Percentiles rank a stretch among this genome's conserved stretches.
Conservation (phyloP, 495 filamentous ascomycete species). For the Trichoderma virens region DNA sequence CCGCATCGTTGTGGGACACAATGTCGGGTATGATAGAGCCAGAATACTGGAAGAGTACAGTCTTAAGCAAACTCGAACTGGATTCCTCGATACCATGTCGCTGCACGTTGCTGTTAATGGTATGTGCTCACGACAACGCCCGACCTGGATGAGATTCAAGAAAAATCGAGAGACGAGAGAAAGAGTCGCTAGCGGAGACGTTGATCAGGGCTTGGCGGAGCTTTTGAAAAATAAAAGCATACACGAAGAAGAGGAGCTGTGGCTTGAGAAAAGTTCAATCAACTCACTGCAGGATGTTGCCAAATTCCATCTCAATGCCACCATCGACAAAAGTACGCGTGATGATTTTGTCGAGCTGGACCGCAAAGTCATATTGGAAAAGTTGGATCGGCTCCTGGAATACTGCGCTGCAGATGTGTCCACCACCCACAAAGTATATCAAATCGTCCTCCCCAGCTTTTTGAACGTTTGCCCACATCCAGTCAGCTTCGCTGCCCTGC, state of each 20-base stretch:
- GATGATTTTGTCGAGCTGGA: constrained; percentile 83
- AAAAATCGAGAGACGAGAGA: constrained; percentile 82
- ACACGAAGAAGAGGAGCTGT: constrained; percentile 80
- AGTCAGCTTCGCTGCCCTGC: constrained; percentile 89
- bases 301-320: constrained; percentile 86
- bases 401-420: constrained; percentile 96
- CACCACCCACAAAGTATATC: constrained; percentile 86
- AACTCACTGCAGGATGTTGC: constrained; percentile 96
- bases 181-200: constrained; percentile 63
- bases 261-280: constrained; percentile 88
- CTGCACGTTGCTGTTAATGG: constrained; percentile 96
- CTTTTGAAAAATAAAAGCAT: constrained; percentile 60
- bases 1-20: constrained; percentile 84
- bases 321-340: constrained; percentile 83
- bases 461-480: constrained; percentile 87
- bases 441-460: constrained; percentile 84
- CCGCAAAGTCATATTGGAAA: constrained; percentile 54
- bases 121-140: constrained; percentile 95
- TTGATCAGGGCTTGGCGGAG: constrained; percentile 60
- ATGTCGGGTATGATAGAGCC: constrained; percentile 91
- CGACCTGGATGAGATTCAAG: constrained; percentile 92
- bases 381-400: constrained; percentile 75
- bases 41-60: constrained; percentile 86
- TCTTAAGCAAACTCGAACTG: constrained; percentile 70
- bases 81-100: constrained; percentile 96